Evolutionary conservation across 164 flowering plant species (phyloP).

Genomic region (Piper betle): DNA sequence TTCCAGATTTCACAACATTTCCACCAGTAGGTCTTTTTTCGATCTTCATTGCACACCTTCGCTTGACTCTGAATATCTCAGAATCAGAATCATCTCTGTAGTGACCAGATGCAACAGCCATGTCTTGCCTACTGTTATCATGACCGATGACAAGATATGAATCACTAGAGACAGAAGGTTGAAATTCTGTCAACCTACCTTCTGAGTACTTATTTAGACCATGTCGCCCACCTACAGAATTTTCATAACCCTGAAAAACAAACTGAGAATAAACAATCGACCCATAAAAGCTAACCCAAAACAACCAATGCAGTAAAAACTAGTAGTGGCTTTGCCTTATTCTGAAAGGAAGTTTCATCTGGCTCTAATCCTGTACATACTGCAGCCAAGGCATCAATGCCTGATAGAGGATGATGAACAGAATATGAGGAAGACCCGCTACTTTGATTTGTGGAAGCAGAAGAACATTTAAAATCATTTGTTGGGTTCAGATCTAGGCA

Average conservation of each 20-base stretch:
- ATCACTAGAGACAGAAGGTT: conserved; percentile 15
- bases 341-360: conserved; percentile 7
- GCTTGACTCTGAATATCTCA: conserved; percentile 65
- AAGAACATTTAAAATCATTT: not conserved
- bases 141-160: conserved; percentile 9
- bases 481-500: not conserved
- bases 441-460: not conserved
- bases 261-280: not conserved
- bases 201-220: not conserved
- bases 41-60: not conserved
- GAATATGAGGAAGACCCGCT: conserved; percentile 6
- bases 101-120: conserved; percentile 14
- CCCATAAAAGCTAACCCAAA: too few species aligned
- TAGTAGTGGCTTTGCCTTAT: conserved; percentile 28
- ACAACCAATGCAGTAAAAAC: not conserved
- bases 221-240: not conserved
- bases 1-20: not conserved
- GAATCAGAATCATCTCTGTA: conserved; percentile 59
- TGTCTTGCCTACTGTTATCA: conserved; percentile 10
- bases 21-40: not conserved
- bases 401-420: conserved; percentile 10
- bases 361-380: conserved; percentile 13
- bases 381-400: conserved; percentile 23
- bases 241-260: conserved; percentile 15
- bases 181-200: conserved; percentile 8